Evolutionary conservation across 768 basidiomycete genomes (phyloP).

Genomic region (Pholiota molesta): DNA sequence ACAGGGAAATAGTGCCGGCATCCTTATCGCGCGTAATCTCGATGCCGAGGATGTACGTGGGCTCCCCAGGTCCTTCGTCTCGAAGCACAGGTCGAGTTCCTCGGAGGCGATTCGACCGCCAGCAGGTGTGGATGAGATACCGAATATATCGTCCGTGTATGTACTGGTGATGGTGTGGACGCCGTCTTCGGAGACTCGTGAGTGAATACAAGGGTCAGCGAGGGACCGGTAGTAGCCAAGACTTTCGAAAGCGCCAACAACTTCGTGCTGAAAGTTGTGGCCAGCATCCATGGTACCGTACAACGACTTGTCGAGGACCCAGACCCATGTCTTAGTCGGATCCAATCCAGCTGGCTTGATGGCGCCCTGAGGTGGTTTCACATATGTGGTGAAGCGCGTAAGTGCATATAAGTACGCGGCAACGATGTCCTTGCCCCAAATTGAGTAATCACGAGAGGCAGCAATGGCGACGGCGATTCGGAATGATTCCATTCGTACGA

Average conservation of each 20-base stretch:
- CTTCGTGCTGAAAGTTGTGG: background rate
- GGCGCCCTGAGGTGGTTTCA: background rate
- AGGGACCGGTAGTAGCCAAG: background rate
- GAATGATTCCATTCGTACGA: background rate
- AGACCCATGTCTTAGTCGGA: background rate
- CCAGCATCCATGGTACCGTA: conserved; percentile 20
- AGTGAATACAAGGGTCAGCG: conserved; percentile 10
- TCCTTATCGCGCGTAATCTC: background rate
- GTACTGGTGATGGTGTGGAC: no score
- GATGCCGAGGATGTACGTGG: conserved; percentile 10
- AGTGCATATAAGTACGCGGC: background rate
- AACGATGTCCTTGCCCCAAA: background rate
- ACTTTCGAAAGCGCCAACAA: background rate
- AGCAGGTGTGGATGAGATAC: conserved; percentile 9
- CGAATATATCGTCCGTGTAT: conserved; percentile 14
- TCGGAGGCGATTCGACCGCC: conserved; percentile 4
- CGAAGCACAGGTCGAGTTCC: conserved; percentile 8
- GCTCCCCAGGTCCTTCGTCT: conserved; percentile 12
- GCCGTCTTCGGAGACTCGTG: conserved; percentile 9
- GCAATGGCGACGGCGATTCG: background rate
- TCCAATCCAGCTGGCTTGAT: background rate
- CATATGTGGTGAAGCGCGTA: background rate
- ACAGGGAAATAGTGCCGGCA: no score
- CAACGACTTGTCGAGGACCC: conserved; percentile 20
- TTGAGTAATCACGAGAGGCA: background rate